Evolutionary conservation across 768 basidiomycete species (phyloP).

Genomic region (Russula sp.): DNA sequence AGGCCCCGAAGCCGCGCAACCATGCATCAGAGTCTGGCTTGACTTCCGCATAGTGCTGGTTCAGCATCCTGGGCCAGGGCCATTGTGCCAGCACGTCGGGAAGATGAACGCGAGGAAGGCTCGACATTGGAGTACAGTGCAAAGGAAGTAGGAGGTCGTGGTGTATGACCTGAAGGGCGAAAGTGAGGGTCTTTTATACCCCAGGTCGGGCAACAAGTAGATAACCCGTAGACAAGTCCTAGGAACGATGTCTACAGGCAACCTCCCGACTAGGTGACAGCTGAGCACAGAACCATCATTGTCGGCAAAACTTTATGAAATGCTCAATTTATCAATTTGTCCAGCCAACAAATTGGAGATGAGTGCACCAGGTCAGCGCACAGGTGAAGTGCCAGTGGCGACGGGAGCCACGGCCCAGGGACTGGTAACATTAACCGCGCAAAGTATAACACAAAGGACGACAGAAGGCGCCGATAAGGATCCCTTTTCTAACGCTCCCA

Average conservation of each 20-base stretch:
- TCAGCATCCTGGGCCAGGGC: conserved; percentile 24
- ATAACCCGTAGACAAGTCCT: neutral
- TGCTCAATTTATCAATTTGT: neutral
- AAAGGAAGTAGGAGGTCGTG: neutral
- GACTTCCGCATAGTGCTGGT: conserved; percentile 20
- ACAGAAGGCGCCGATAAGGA: too few species aligned
- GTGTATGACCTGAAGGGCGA: neutral
- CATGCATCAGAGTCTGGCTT: conserved; percentile 20
- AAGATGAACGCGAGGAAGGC: neutral
- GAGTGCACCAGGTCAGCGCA: too few species aligned
- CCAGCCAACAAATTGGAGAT: too few species aligned
- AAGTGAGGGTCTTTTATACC: neutral
- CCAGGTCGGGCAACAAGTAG: neutral
- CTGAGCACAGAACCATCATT: neutral
- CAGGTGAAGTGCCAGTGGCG: too few species aligned
- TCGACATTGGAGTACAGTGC: neutral
- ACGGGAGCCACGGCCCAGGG: too few species aligned
- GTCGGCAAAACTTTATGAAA: neutral
- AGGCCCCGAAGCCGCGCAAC: conserved; percentile 19
- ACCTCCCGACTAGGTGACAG: too few species aligned
- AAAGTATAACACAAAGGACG: too few species aligned
- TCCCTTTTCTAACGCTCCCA: too few species aligned
- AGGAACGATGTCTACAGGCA: neutral
- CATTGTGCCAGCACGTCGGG: conserved; percentile 18
- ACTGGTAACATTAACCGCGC: too few species aligned